phyloP scores from a whole-genome alignment of 345 rosid species.

The Carallia pectinifolia region DNA sequence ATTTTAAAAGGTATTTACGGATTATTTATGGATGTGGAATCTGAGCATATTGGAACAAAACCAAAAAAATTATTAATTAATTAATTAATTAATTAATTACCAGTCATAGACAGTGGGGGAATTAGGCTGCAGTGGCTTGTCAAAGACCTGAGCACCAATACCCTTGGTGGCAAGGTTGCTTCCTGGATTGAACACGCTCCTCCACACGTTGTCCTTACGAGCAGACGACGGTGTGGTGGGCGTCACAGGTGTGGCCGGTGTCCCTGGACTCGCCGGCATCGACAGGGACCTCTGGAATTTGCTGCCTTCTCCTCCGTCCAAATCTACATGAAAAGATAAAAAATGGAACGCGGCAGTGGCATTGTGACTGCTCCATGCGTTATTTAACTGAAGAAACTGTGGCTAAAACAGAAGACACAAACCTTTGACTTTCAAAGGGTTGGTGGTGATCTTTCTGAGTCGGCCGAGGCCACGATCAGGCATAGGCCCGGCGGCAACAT shows the following conservation, averaged over 20 bases:
- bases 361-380: not conserved
- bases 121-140: constrained; percentile 72
- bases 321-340: constrained; percentile 10
- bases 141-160: constrained; percentile 62
- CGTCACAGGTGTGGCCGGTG: constrained; percentile 65
- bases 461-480: constrained; percentile 86
- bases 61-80: no score
- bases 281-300: constrained; percentile 54
- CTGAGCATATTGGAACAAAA: not conserved
- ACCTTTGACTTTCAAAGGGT: constrained; percentile 50
- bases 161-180: constrained; percentile 82
- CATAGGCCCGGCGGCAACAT: constrained; percentile 80
- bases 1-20: no score
- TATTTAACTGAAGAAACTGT: not conserved
- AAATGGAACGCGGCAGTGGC: not conserved
- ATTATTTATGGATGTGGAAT: not conserved
- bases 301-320: constrained; percentile 45
- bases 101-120: constrained; percentile 96
- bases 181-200: constrained; percentile 95
- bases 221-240: constrained; percentile 64
- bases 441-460: constrained; percentile 65
- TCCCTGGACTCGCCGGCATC: constrained; percentile 58
- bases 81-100: constrained; percentile 26
- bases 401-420: not conserved
- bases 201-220: constrained; percentile 87